Evolutionary conservation across 1,284 basidiomycete species (phyloP), one percentile per base, ranked within the genome.

Genomic region (Puccinia novopanici): DNA sequence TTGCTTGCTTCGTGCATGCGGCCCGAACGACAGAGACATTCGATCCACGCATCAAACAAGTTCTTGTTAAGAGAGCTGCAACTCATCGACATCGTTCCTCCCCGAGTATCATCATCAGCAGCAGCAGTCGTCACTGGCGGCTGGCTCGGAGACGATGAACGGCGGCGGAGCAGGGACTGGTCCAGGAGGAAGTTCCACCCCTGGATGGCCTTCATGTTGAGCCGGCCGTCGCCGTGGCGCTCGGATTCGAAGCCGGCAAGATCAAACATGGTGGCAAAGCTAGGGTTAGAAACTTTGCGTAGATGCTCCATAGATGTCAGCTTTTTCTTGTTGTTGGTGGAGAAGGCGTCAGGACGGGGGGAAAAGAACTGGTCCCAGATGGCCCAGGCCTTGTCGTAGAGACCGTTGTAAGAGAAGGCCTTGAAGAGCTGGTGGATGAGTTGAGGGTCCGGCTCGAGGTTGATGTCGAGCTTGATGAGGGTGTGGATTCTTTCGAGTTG

Each of bases 381-480:
- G 42, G 90, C 89, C 83, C 90, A 90, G 10, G 92, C 91, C 82
- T 92, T 90, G 0, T 87, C 87, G 81, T 91, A 91, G 78, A 90
- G 90, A 3, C 90, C 91, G 4, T 91, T 88, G 30, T 91, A 90
- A 83, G 92, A 91, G 86, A 97, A 98, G 0, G 93, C 91, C 85
- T 93, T 91, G 92, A 98, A 94, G 81, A 98, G 87, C 83, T 93
- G 90, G 84, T 95, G 96, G 88, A 92, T 91, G n/a, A 95, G 88
- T 0, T 88, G 86, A 15, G 90, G 88, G 84, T 95, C 92, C 2
- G 93, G 92, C 27, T 90, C 89, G 81, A 96, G 87, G 24, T 89
- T 88, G 12, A 91, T 88, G 84, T 97, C 94, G 59, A 94, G 87
- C 67, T 91, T 91, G 83, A 97, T 88, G 75, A 91, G 87, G 81